These are phyloP conservation scores for Pseudoscleropodium purum DNA, from an alignment of 225 moss, liverwort and hornwort species.

Conservation along the genomic window DNA sequence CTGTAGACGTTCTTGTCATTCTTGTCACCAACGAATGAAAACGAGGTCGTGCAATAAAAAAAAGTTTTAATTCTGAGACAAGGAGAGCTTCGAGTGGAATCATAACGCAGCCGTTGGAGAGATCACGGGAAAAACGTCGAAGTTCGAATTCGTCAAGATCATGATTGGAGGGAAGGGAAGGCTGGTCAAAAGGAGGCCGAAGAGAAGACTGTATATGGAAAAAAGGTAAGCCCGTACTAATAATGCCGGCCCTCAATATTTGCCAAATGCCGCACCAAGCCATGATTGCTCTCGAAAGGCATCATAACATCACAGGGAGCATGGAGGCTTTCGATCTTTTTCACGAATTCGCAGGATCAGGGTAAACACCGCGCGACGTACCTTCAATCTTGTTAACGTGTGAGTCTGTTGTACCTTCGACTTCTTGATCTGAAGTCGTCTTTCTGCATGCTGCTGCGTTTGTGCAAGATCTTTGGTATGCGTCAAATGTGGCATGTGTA, in stretches of 20 bases:
- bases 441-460: background rate
- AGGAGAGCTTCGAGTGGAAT: background rate
- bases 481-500: background rate
- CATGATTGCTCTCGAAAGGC: background rate
- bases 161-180: background rate
- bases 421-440: constrained; percentile 12
- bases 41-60: background rate
- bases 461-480: background rate
- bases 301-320: background rate
- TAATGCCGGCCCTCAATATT: background rate
- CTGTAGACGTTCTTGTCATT: background rate
- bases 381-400: background rate
- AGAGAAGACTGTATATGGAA: background rate
- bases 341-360: background rate
- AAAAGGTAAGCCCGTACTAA: background rate
- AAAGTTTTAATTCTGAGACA: background rate
- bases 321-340: background rate
- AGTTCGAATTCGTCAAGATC: background rate
- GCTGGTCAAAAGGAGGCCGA: background rate
- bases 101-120: background rate
- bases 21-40: background rate
- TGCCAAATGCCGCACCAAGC: background rate
- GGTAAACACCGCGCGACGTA: background rate
- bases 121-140: background rate
- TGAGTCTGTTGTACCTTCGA: background rate